phyloP scores from a whole-genome alignment of 2,329 filamentous ascomycete species.

The Fusarium sororula region DNA sequence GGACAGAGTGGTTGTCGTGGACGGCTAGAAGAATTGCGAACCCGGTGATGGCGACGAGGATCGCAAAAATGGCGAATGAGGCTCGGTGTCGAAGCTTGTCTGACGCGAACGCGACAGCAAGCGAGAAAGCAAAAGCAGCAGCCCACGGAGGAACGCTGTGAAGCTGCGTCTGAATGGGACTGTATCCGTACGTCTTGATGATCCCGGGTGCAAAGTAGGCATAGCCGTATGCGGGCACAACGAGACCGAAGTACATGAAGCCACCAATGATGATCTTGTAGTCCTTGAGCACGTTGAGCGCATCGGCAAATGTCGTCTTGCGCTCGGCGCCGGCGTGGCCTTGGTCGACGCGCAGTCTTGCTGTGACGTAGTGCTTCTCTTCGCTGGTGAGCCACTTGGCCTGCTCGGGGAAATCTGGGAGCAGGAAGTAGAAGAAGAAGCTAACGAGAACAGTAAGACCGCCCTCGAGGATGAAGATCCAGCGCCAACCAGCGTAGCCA shows the following conservation, averaged over 20 bases:
- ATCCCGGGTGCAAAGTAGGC: slow-evolving; percentile 82
- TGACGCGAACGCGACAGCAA: slow-evolving; percentile 76
- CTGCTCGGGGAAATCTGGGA: slow-evolving; percentile 80
- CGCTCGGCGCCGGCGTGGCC: slow-evolving; percentile 72
- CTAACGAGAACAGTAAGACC: slow-evolving; percentile 69
- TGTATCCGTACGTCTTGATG: slow-evolving; percentile 72
- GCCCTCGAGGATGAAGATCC: slow-evolving; percentile 86
- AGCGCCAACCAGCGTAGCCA: slow-evolving; percentile 79
- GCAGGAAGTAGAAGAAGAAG: slow-evolving; percentile 71
- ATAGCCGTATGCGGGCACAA: slow-evolving; percentile 81
- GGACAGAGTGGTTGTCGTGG: slow-evolving; percentile 70
- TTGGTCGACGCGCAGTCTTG: slow-evolving; percentile 73
- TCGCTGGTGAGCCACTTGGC: slow-evolving; percentile 77
- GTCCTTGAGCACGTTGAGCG: slow-evolving; percentile 74
- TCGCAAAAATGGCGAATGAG: slow-evolving; percentile 74
- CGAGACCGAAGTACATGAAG: slow-evolving; percentile 83
- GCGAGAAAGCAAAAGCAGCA: slow-evolving; percentile 80
- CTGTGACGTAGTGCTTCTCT: slow-evolving; percentile 72
- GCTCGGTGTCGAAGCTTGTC: slow-evolving; percentile 80
- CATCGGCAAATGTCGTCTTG: slow-evolving; percentile 66
- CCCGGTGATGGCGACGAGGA: slow-evolving; percentile 74
- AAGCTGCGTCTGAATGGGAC: slow-evolving; percentile 65
- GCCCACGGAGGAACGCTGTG: slow-evolving; percentile 68
- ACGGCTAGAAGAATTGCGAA: slow-evolving; percentile 79
- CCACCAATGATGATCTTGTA: slow-evolving; percentile 78